These are phyloP conservation scores for Tulasnella sp. DNA, from an alignment of 768 basidiomycete species.

Conservation along the genomic window DNA sequence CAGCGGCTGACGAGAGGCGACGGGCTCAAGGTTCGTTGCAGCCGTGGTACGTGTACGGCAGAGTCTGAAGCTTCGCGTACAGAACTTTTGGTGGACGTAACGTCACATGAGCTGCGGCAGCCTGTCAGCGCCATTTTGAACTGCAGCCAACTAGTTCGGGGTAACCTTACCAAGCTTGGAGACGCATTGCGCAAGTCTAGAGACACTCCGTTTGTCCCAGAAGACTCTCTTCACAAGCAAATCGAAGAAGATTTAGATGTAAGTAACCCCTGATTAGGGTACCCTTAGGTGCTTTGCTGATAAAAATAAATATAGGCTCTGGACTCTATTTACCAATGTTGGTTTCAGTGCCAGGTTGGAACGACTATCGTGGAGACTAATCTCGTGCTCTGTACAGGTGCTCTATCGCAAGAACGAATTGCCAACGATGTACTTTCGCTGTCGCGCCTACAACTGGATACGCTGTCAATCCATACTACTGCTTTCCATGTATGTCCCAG, in stretches of 20 bases:
- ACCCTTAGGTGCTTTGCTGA: not conserved
- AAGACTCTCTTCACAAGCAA: conserved; percentile 7
- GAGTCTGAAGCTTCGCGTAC: not conserved
- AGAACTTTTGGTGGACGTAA: conserved; percentile 31
- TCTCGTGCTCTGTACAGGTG: not conserved
- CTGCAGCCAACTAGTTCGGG: conserved; percentile 26
- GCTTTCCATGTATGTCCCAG: conserved; percentile 14
- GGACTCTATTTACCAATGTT: conserved; percentile 31
- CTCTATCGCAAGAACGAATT: conserved; percentile 28
- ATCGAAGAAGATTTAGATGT: conserved; percentile 24
- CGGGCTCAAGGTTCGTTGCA: conserved; percentile 23
- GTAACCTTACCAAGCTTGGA: conserved; percentile 23
- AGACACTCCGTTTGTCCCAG: conserved; percentile 13
- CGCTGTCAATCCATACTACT: conserved; percentile 20
- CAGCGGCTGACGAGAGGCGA: conserved; percentile 22
- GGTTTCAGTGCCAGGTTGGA: not conserved
- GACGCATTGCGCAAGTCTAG: conserved; percentile 16
- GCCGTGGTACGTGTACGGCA: too few species aligned
- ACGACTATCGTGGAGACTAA: not conserved
- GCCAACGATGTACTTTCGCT: conserved; percentile 32
- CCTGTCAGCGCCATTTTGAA: conserved; percentile 24
- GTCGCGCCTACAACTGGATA: conserved; percentile 29
- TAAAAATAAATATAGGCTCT: conserved; percentile 20
- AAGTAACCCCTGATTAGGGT: not conserved
- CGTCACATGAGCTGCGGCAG: conserved; percentile 24